Percentiles rank a stretch among this genome's conserved stretches.
Evolutionary conservation across 139 green algal genomes (phyloP).

Genomic region (Volvox reticuliferus): DNA sequence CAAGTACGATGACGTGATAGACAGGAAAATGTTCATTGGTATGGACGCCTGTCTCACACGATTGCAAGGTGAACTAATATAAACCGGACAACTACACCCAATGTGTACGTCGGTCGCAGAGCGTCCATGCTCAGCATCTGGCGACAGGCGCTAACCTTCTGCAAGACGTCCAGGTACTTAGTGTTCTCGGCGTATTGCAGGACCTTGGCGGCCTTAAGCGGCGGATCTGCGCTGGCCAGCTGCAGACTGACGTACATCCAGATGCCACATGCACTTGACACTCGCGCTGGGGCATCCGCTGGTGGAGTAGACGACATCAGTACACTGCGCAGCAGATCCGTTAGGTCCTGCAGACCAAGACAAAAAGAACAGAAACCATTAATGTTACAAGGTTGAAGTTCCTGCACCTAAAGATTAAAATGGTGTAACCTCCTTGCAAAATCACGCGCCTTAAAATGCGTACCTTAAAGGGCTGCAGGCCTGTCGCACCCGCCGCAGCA

Average conservation of each 20-base stretch:
- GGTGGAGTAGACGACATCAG: background rate
- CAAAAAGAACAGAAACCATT: background rate
- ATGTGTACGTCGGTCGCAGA: too few relatives aligned
- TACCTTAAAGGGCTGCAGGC: constrained; percentile 39
- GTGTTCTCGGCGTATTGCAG: constrained; percentile 48
- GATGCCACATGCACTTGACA: constrained; percentile 37
- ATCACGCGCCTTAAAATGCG: too few relatives aligned
- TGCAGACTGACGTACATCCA: constrained; percentile 38
- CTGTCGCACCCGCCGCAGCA: background rate
- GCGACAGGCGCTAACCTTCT: too few relatives aligned
- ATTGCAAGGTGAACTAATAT: too few relatives aligned
- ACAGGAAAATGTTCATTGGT: too few relatives aligned
- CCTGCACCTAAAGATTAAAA: too few relatives aligned
- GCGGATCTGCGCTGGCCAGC: constrained; percentile 23
- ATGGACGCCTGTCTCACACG: too few relatives aligned
- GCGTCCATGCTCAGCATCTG: too few relatives aligned
- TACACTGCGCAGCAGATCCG: constrained; percentile 35
- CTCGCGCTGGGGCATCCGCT: background rate
- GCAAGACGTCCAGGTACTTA: constrained; percentile 29
- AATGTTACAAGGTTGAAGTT: too few relatives aligned
- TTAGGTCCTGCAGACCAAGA: constrained; percentile 15
- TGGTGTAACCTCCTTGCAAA: too few relatives aligned
- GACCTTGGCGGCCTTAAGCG: constrained; percentile 30
- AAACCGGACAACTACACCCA: too few relatives aligned
- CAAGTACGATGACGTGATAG: too few relatives aligned